A percentile compares a stretch with the other conserved stretches of the same genome.
Conservation (phyloP, 169 alveolate species). For the Eimeria maxima region DNA sequence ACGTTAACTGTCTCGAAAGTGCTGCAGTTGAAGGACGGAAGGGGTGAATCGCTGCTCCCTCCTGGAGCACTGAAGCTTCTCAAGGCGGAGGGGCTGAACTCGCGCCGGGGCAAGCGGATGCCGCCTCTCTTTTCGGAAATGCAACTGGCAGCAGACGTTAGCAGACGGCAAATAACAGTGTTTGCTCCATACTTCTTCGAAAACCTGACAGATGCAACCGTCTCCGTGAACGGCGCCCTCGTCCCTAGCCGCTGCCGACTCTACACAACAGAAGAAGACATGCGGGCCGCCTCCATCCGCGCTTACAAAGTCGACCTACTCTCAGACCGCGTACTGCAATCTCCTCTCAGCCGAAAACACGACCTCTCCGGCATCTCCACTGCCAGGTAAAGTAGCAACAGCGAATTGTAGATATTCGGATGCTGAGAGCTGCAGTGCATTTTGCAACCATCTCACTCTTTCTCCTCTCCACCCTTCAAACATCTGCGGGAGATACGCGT, state of each 20-base stretch:
- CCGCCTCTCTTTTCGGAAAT: conserved; percentile 83
- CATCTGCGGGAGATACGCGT: too few species aligned
- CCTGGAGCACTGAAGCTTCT: conserved; percentile 83
- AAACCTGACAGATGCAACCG: conserved; percentile 86
- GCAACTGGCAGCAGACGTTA: conserved; percentile 87
- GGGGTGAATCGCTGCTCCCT: conserved; percentile 84
- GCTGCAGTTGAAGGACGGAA: conserved; percentile 84
- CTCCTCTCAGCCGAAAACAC: conserved; percentile 85
- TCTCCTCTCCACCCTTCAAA: too few species aligned
- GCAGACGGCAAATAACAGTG: conserved; percentile 86
- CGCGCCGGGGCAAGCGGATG: conserved; percentile 2
- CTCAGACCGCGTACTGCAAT: conserved; percentile 85
- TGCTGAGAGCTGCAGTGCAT: too few species aligned
- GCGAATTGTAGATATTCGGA: too few species aligned
- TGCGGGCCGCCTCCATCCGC: conserved; percentile 83
- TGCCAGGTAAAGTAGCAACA: conserved; percentile 67
- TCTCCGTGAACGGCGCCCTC: conserved; percentile 85
- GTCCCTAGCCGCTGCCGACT: conserved; percentile 88
- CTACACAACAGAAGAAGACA: conserved; percentile 88
- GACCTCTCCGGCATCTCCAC: conserved; percentile 87
- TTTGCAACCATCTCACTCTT: neutral
- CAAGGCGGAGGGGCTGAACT: conserved; percentile 79
- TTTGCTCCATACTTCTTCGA: conserved; percentile 88
- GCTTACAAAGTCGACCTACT: conserved; percentile 85
- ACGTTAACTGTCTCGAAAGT: conserved; percentile 80